Conservation (phyloP, 106 monocot species). For the Vanilla planifolia region DNA sequence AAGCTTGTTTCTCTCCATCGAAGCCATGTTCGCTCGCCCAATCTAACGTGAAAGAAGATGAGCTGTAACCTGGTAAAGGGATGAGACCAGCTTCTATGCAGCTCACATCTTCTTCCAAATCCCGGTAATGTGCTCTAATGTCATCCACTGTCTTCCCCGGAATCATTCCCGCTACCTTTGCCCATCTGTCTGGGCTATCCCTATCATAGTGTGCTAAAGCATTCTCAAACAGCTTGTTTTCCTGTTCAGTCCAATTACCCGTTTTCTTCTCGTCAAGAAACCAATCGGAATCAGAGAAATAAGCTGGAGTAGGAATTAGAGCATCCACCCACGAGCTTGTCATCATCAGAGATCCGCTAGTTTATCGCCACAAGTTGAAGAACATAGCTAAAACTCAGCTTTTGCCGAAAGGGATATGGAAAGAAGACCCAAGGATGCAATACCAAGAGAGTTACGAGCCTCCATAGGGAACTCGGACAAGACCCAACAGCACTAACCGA, state of each 20-base stretch:
- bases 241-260: constrained; percentile 30
- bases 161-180: constrained; percentile 33
- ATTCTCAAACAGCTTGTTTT: constrained; percentile 56
- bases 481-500: background rate
- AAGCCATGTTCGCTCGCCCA: constrained; percentile 17
- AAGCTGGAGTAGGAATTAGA: constrained; percentile 16
- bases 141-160: constrained; percentile 40
- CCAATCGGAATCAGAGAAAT: constrained; percentile 30
- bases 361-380: background rate
- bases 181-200: constrained; percentile 41
- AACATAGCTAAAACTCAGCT: background rate
- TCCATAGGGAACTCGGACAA: background rate
- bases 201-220: constrained; percentile 34
- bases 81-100: constrained; percentile 46
- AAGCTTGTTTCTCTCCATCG: constrained; percentile 13
- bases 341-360: constrained; percentile 1
- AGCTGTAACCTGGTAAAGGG: constrained; percentile 27
- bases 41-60: constrained; percentile 32
- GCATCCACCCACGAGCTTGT: constrained; percentile 11
- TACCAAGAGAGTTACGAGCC: background rate
- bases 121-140: constrained; percentile 32
- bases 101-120: constrained; percentile 41
- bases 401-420: background rate
- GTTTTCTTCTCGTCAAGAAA: constrained; percentile 6
- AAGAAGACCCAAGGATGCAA: constrained; percentile 2